Conservation (phyloP, 805 yeast species). For the Cyberlindnera saturnus region DNA sequence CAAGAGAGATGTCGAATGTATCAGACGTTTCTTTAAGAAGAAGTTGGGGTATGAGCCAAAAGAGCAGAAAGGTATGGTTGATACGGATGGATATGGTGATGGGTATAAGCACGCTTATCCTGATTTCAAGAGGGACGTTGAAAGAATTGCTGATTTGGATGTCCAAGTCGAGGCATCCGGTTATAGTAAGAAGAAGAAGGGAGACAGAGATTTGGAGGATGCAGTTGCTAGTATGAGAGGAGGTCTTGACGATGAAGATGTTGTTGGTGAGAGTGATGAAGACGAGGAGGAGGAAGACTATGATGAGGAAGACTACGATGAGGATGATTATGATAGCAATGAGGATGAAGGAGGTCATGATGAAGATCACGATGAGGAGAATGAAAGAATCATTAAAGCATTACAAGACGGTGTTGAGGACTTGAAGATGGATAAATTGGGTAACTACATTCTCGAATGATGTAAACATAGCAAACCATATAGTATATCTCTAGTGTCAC, state of each 20-base stretch:
- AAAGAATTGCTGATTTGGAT: constrained; percentile 66
- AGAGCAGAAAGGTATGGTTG: constrained; percentile 65
- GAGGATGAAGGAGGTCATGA: constrained; percentile 37
- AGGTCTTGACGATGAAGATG: constrained; percentile 28
- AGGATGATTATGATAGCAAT: constrained; percentile 23
- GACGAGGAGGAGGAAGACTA: constrained; percentile 32
- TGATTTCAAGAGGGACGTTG: constrained; percentile 67
- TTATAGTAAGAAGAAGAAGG: constrained; percentile 47
- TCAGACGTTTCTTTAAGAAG: constrained; percentile 73
- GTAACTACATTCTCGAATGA: constrained; percentile 65
- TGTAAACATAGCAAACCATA: neutral
- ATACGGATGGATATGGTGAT: constrained; percentile 75
- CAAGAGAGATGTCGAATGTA: constrained; percentile 89
- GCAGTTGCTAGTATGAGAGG: constrained; percentile 68
- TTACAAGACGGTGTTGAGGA: constrained; percentile 54
- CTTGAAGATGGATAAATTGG: constrained; percentile 76
- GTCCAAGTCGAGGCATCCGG: constrained; percentile 92
- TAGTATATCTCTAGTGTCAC: too few relatives aligned
- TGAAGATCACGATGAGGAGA: constrained; percentile 40
- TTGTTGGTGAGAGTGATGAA: constrained; percentile 15
- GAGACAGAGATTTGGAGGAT: constrained; percentile 63
- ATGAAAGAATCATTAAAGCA: constrained; percentile 64
- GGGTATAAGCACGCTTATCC: constrained; percentile 78
- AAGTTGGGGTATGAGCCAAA: constrained; percentile 70
- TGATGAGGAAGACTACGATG: constrained; percentile 46